These are phyloP conservation scores for Penicillium sp. DNA, from an alignment of 2,329 filamentous ascomycete species.

Conservation along the genomic window DNA sequence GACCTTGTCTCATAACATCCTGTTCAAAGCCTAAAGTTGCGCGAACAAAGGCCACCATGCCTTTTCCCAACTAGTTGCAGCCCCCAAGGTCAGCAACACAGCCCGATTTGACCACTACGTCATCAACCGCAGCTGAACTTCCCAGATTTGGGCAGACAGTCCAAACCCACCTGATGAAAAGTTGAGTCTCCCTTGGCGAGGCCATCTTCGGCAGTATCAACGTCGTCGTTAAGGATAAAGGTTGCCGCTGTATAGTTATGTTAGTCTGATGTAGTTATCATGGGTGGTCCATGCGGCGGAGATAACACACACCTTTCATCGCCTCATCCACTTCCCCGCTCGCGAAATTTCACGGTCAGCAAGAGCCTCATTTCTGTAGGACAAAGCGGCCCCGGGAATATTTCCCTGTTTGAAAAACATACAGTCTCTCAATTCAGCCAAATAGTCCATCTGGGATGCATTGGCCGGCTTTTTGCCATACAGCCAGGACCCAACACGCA, in stretches of 20 bases:
- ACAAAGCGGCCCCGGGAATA: neutral
- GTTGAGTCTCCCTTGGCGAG: slow-evolving; percentile 72
- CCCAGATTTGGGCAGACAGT: neutral
- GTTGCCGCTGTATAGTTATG: slow-evolving; percentile 53
- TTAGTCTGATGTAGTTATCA: neutral
- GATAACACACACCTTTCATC: slow-evolving; percentile 40
- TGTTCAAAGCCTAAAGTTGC: slow-evolving; percentile 91
- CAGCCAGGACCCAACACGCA: slow-evolving; percentile 47
- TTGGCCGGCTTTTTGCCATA: slow-evolving; percentile 43
- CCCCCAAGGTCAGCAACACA: neutral
- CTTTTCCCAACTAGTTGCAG: slow-evolving; percentile 65
- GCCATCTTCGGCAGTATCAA: slow-evolving; percentile 75
- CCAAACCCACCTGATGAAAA: slow-evolving; percentile 69
- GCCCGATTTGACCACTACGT: slow-evolving; percentile 1
- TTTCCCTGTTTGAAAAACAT: slow-evolving; percentile 19
- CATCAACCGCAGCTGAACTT: slow-evolving; percentile 2
- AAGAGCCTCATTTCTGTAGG: slow-evolving; percentile 1
- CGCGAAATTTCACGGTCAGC: slow-evolving; percentile 20
- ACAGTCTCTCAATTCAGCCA: slow-evolving; percentile 57
- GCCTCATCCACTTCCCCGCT: slow-evolving; percentile 39
- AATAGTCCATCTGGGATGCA: slow-evolving; percentile 55
- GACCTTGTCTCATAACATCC: slow-evolving; percentile 77
- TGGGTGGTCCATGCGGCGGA: neutral
- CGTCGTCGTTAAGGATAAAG: slow-evolving; percentile 85
- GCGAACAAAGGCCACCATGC: slow-evolving; percentile 79